Evolutionary conservation across 441 rosid genomes (phyloP).

Genomic region (Brassica balearica): DNA sequence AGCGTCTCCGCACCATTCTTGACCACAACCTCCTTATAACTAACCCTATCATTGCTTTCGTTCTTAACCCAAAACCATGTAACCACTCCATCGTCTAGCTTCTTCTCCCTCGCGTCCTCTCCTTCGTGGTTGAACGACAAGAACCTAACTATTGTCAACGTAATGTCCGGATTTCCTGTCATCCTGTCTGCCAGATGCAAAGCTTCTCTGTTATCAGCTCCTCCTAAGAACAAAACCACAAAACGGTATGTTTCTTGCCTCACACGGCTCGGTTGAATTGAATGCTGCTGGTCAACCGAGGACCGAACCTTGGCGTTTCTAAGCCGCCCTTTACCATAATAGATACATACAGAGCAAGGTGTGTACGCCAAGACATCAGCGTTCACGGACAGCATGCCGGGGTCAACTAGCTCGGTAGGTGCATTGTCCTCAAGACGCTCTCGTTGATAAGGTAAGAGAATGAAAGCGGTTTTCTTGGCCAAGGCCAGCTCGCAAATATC

Average conservation of each 20-base stretch:
- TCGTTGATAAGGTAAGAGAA: slow-evolving; percentile 61
- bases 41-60: slow-evolving; percentile 59
- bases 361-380: slow-evolving; percentile 57
- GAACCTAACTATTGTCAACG: slow-evolving; percentile 58
- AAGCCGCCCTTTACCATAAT: slow-evolving; percentile 55
- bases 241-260: slow-evolving; percentile 41
- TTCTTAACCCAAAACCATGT: slow-evolving; percentile 84
- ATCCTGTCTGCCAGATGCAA: slow-evolving; percentile 65
- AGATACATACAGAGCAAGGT: slow-evolving; percentile 78
- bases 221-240: slow-evolving; percentile 67
- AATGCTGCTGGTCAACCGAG: background rate
- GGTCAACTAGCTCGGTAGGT: slow-evolving; percentile 48
- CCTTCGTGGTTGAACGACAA: slow-evolving; percentile 58
- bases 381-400: slow-evolving; percentile 45
- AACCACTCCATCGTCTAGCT: slow-evolving; percentile 76
- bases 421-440: slow-evolving; percentile 37
- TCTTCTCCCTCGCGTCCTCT: slow-evolving; percentile 55
- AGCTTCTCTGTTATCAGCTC: slow-evolving; percentile 79
- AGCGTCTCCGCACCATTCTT: slow-evolving; percentile 69
- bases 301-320: slow-evolving; percentile 34
- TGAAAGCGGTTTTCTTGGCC: slow-evolving; percentile 51
- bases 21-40: slow-evolving; percentile 69
- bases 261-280: slow-evolving; percentile 18
- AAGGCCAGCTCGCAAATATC: slow-evolving; percentile 75
- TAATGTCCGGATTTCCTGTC: slow-evolving; percentile 53